Evolutionary conservation across 176 grass and related monocot genomes (phyloP).

Genomic region (Oryza longistaminata): DNA sequence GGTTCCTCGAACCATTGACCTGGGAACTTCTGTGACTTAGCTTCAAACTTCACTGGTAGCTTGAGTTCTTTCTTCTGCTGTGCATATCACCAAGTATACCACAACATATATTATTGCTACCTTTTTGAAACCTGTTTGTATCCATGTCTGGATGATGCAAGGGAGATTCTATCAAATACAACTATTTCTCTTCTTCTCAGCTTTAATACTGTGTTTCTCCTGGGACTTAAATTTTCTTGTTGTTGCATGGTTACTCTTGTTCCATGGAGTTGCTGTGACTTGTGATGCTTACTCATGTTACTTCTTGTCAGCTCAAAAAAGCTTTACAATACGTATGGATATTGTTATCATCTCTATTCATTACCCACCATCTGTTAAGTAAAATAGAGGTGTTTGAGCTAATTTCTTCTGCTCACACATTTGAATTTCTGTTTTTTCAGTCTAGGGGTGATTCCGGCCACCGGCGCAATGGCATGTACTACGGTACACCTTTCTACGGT

Average conservation of each 20-base stretch:
- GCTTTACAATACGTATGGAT: background rate
- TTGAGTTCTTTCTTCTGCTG: background rate
- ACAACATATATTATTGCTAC: background rate
- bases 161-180: background rate
- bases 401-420: conserved; percentile 16
- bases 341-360: background rate
- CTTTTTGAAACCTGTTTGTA: background rate
- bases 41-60: background rate
- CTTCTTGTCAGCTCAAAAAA: background rate
- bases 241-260: background rate
- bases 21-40: too few relatives aligned
- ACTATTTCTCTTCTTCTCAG: background rate
- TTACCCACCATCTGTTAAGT: background rate
- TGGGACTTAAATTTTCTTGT: background rate
- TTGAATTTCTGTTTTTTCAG: conserved; percentile 37
- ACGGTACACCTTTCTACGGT: conserved; percentile 65
- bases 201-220: background rate
- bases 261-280: background rate
- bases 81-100: background rate
- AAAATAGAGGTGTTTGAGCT: background rate
- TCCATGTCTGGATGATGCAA: background rate
- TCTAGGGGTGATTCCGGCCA: conserved; percentile 55
- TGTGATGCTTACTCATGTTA: background rate
- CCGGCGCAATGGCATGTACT: conserved; percentile 60
- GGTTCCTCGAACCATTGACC: too few relatives aligned